phyloP scores from a whole-genome alignment of 805 yeast species.

The Lipomyces orientalis region DNA sequence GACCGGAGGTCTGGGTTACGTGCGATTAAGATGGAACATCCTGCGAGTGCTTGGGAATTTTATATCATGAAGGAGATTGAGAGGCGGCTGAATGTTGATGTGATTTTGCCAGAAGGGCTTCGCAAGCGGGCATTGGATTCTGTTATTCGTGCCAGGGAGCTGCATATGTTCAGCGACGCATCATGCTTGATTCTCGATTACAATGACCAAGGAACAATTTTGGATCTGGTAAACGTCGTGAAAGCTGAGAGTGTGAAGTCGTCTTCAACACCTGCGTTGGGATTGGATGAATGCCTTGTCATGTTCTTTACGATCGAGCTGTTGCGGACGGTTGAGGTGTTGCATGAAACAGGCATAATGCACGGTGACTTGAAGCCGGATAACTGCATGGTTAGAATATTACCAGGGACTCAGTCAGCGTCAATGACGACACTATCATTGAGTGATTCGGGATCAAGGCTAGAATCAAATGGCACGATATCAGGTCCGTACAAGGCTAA shows the following conservation, averaged over 20 bases:
- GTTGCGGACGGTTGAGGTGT: constrained; percentile 58
- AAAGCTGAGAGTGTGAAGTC: constrained; percentile 40
- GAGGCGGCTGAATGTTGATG: constrained; percentile 45
- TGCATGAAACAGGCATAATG: constrained; percentile 71
- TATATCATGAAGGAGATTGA: constrained; percentile 69
- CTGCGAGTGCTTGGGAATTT: constrained; percentile 80
- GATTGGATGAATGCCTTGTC: constrained; percentile 63
- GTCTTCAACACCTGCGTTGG: constrained; percentile 29
- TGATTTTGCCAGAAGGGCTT: constrained; percentile 14
- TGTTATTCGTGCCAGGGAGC: constrained; percentile 57
- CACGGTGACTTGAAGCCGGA: constrained; percentile 90
- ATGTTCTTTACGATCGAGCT: constrained; percentile 71
- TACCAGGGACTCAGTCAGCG: constrained; percentile 36
- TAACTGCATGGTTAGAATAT: constrained; percentile 76
- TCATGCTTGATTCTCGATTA: constrained; percentile 70
- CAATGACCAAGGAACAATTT: constrained; percentile 70
- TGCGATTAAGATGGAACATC: constrained; percentile 76
- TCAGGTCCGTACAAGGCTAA: constrained; percentile 43
- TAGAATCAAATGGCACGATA: not conserved
- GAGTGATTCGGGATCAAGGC: constrained; percentile 2
- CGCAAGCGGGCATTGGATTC: constrained; percentile 45
- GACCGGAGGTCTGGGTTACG: constrained; percentile 55
- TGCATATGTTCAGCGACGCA: constrained; percentile 68
- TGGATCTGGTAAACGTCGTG: constrained; percentile 66
- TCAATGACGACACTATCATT: constrained; percentile 29